Evolutionary conservation across 106 monocot genomes (phyloP).

Genomic region (Platanthera guangdongensis): DNA sequence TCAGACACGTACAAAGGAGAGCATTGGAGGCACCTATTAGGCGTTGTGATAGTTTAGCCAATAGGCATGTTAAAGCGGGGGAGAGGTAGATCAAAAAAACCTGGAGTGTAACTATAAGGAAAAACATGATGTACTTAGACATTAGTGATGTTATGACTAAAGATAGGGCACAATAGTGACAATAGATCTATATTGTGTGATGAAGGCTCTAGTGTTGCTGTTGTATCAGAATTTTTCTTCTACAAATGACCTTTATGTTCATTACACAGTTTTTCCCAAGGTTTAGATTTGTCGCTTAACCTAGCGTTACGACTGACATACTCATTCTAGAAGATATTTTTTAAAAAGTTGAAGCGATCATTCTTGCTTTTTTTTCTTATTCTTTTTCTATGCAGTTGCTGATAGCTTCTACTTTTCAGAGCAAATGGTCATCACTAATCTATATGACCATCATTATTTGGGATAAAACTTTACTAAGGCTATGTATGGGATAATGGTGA

Average conservation of each 20-base stretch:
- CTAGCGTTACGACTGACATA: not conserved
- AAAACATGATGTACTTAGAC: too few species aligned
- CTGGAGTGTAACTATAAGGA: too few species aligned
- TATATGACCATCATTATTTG: not conserved
- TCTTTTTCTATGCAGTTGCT: not conserved
- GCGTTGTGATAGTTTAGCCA: too few species aligned
- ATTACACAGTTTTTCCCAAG: not conserved
- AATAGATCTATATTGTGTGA: too few species aligned
- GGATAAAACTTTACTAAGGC: not conserved
- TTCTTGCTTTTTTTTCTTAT: not conserved
- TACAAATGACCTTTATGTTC: not conserved
- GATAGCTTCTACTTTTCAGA: not conserved
- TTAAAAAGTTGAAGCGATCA: not conserved
- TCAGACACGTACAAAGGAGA: too few species aligned
- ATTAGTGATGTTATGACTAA: too few species aligned
- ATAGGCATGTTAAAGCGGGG: too few species aligned
- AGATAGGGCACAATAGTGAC: too few species aligned
- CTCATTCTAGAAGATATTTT: not conserved
- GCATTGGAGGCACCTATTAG: too few species aligned
- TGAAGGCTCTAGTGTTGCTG: too few species aligned
- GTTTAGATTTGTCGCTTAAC: not conserved
- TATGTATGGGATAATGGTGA: not conserved
- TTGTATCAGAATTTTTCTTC: not conserved
- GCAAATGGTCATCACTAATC: not conserved
- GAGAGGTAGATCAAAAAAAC: too few species aligned